A percentile compares a stretch with the other conserved stretches of the same genome.
Evolutionary conservation across 1,284 basidiomycete genomes (phyloP).

Genomic region (Ceratobasidium sp.): DNA sequence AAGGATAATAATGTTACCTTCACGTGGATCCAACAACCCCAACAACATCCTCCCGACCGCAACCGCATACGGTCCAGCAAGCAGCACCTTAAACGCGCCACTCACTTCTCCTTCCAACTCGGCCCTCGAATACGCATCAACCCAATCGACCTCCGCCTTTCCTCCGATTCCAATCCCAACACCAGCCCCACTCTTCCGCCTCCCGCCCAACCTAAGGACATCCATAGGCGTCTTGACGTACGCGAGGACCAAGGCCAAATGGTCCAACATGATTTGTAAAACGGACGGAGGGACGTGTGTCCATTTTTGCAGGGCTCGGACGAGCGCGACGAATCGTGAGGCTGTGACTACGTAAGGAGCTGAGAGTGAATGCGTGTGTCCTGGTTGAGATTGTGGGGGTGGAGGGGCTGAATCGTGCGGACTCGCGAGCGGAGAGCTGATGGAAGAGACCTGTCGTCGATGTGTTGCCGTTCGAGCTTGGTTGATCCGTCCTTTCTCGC

Average conservation of each 20-base stretch:
- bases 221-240: slow-evolving; percentile 42
- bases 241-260: slow-evolving; percentile 18
- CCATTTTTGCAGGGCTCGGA: slow-evolving; percentile 22
- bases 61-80: slow-evolving; percentile 34
- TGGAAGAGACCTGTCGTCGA: slow-evolving; percentile 6
- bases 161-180: background rate
- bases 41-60: slow-evolving; percentile 36
- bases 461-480: too few relatives aligned
- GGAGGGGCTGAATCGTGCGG: background rate
- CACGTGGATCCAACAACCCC: slow-evolving; percentile 24
- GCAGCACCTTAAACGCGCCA: slow-evolving; percentile 35
- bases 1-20: background rate
- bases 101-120: slow-evolving; percentile 36
- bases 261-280: slow-evolving; percentile 23
- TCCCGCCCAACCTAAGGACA: slow-evolving; percentile 8
- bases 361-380: background rate
- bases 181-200: slow-evolving; percentile 33
- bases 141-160: slow-evolving; percentile 18
- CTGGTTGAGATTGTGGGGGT: background rate
- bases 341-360: slow-evolving; percentile 27
- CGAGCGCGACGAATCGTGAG: slow-evolving; percentile 37
- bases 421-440: slow-evolving; percentile 25
- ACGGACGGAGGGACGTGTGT: slow-evolving; percentile 27
- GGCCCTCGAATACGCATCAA: slow-evolving; percentile 33
- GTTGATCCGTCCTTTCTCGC: too few relatives aligned